Base-by-base conservation (phyloP, 2,329 filamentous ascomycete species). In the Trichophyton schoenleinii region DNA sequence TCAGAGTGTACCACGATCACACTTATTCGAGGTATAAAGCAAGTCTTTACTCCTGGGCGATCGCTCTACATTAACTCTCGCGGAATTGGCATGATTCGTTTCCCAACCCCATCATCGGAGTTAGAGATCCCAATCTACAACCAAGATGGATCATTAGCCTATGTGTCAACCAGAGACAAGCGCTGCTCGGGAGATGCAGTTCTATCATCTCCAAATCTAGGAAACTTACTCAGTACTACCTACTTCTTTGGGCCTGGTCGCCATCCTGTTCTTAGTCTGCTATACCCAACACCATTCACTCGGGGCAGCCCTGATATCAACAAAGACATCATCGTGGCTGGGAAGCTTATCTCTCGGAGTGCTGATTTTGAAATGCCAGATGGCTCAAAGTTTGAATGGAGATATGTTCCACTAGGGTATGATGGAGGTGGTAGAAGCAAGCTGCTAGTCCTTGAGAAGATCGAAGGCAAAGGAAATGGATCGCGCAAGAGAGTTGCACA, bases 171-270 rank as follows among this genome's bases (percentile, higher is more conserved):
- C 31, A 79, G 83, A 3, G 74, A 74, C 9, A 70, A 71, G 7
- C 73, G 75, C 52, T 68, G 71, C 62, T 83, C 81, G 0, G 81
- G 80, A 63, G 75, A 76, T 64, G 77, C 83, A 57, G 69, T 80
- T 3, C 70, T 79, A 41, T 76, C 73, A 22, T 72, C 75, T 41
- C 73, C 75, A 13, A 66, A 71, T 18, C 48, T 62, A 5, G 71
- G 69, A 6, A 65, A 67, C 3, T 70, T 77, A 3, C 66, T 83
- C n/a, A 79, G 76, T 64, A 85, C 83, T 0, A 78, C 75, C 2
- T 85, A 85, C 70, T 79, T 78, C 64, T 84, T 80, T 66, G 83
- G 83, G 0, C 82, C 82, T 1, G 75, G 75, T 46, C 75, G 76
- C 1, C 76, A 80, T 5, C 83, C 83, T 2, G 70, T 76, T 49